phyloP scores from a whole-genome alignment of 495 filamentous ascomycete species.

The Terfezia boudieri region DNA sequence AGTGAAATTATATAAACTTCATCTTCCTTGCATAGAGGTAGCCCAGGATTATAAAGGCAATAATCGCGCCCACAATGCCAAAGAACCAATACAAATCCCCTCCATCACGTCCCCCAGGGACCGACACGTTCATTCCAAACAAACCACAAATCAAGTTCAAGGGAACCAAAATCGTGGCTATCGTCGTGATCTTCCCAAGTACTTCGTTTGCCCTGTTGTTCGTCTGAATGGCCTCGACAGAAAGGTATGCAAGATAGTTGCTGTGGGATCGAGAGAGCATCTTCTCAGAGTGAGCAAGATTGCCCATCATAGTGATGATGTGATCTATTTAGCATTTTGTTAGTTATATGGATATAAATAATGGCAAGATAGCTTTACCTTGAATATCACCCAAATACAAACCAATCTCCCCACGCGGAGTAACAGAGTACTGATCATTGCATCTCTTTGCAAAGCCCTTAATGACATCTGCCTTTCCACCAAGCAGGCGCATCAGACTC shows the following conservation, averaged over 20 bases:
- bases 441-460: conserved; percentile 98
- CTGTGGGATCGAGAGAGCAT: conserved; percentile 78
- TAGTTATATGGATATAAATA: not conserved
- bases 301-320: conserved; percentile 93
- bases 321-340: conserved; percentile 34
- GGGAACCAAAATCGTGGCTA: conserved; percentile 89
- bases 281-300: conserved; percentile 85
- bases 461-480: conserved; percentile 96
- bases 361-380: conserved; percentile 7
- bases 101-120: conserved; percentile 58
- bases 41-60: conserved; percentile 55
- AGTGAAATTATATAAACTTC: conserved; percentile 11
- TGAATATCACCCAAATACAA: conserved; percentile 93
- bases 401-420: conserved; percentile 83
- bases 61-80: conserved; percentile 47
- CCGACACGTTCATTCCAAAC: conserved; percentile 97
- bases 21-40: conserved; percentile 61
- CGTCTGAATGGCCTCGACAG: conserved; percentile 31
- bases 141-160: conserved; percentile 98
- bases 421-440: conserved; percentile 95
- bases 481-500: conserved; percentile 73
- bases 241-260: conserved; percentile 75
- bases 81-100: conserved; percentile 34
- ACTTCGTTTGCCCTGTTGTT: conserved; percentile 97
- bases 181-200: conserved; percentile 78